Percentiles rank a stretch among this genome's conserved stretches.
These are phyloP conservation scores for Penicillium salamii DNA, from an alignment of 495 filamentous ascomycete genomes.

Conservation along the genomic window DNA sequence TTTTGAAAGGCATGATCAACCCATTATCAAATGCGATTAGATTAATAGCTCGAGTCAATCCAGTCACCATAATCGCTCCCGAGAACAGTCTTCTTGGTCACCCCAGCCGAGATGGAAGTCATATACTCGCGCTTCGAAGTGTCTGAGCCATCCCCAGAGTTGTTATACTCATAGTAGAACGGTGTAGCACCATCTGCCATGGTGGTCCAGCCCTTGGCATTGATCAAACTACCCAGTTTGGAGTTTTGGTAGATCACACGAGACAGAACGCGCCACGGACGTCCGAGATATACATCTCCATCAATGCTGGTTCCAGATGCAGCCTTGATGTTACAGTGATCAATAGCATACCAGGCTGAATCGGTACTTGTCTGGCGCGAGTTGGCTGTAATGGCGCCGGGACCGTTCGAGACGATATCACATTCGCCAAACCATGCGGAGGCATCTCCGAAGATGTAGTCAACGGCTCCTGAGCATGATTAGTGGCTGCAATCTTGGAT, in stretches of 20 bases:
- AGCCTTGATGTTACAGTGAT: conserved; percentile 50
- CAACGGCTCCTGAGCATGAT: conserved; percentile 30
- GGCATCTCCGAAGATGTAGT: conserved; percentile 69
- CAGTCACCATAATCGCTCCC: conserved; percentile 47
- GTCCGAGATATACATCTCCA: conserved; percentile 61
- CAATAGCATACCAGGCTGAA: conserved; percentile 62
- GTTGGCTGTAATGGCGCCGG: conserved; percentile 53
- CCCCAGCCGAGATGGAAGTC: conserved; percentile 42
- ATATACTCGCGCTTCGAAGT: conserved; percentile 55
- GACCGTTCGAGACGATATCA: conserved; percentile 54
- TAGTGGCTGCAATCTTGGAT: neutral
- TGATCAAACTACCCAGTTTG: conserved; percentile 53
- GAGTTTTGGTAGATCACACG: conserved; percentile 66
- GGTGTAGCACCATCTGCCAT: conserved; percentile 44
- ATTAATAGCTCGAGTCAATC: conserved; percentile 30
- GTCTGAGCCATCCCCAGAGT: conserved; percentile 54
- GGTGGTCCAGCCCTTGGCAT: conserved; percentile 57
- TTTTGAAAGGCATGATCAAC: no score
- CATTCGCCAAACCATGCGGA: conserved; percentile 62
- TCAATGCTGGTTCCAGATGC: conserved; percentile 44
- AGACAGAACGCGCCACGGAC: conserved; percentile 63
- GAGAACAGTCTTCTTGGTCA: conserved; percentile 49
- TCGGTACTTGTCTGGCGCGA: conserved; percentile 52
- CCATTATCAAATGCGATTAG: no score
- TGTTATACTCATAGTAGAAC: conserved; percentile 59